Evolutionary conservation across 495 filamentous ascomycete species (phyloP).

Genomic region (Platismatia glauca): DNA sequence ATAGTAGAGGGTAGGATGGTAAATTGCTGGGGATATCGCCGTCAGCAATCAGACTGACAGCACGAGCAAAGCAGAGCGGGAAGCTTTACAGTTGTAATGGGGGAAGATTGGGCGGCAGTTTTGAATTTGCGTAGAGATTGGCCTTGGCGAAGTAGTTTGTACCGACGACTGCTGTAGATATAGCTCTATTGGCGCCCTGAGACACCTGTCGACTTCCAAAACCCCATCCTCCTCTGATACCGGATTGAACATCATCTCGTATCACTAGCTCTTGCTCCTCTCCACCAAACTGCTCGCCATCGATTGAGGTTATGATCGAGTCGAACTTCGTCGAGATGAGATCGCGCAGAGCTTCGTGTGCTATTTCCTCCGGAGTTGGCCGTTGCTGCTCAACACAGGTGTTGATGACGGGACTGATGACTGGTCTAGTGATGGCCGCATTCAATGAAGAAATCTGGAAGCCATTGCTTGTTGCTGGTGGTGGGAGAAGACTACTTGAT

Average conservation of each 20-base stretch:
- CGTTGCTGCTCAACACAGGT: not conserved
- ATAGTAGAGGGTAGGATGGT: constrained; percentile 60
- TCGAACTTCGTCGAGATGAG: constrained; percentile 50
- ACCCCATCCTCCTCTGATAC: constrained; percentile 25
- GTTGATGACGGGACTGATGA: not conserved
- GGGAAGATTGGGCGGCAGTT: constrained; percentile 55
- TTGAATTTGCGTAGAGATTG: constrained; percentile 69
- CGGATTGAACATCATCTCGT: constrained; percentile 27
- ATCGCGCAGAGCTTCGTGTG: constrained; percentile 42
- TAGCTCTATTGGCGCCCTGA: constrained; percentile 23
- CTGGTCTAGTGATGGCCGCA: not conserved
- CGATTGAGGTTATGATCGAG: constrained; percentile 57
- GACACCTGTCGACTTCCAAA: constrained; percentile 16
- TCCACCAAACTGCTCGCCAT: constrained; percentile 54
- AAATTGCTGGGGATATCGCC: constrained; percentile 42
- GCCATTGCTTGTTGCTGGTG: not conserved
- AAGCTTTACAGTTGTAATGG: constrained; percentile 53
- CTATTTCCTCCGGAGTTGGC: not conserved
- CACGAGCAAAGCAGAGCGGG: not conserved
- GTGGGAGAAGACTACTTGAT: not conserved
- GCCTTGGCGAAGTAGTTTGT: constrained; percentile 66
- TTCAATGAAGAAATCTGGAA: not conserved
- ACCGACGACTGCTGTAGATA: constrained; percentile 32
- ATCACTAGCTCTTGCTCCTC: constrained; percentile 49
- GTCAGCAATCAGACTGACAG: constrained; percentile 19